phyloP scores from a whole-genome alignment of 1,284 basidiomycete species.

The Puccinia triticina region DNA sequence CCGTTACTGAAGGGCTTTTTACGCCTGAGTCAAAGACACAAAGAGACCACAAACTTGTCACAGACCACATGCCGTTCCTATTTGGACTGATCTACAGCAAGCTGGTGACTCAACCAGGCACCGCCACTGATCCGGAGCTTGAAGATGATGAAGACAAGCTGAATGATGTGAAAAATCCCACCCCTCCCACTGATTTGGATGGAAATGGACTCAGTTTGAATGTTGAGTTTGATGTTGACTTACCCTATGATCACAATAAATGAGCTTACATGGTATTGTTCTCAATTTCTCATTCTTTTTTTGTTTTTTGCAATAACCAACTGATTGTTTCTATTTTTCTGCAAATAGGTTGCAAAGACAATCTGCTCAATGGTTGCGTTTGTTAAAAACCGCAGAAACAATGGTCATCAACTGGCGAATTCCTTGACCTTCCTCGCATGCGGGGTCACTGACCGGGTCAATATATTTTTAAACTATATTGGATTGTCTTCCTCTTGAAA shows the following conservation, averaged over 20 bases:
- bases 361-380: slow-evolving; percentile 8
- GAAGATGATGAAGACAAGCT: neutral
- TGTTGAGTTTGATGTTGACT: no score
- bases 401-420: neutral
- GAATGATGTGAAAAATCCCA: neutral
- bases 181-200: neutral
- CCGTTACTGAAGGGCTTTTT: neutral
- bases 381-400: neutral
- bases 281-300: no score
- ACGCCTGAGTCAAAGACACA: neutral
- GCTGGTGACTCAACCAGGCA: neutral
- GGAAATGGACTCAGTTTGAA: no score
- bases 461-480: neutral
- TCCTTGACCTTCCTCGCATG: neutral
- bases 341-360: neutral
- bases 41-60: neutral
- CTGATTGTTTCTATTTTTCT: no score
- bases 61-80: neutral
- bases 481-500: neutral
- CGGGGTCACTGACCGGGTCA: neutral
- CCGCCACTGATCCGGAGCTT: neutral
- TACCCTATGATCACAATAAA: no score
- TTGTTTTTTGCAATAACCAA: no score
- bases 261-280: no score
- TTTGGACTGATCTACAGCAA: neutral